Evolutionary conservation across 805 yeast species (phyloP).

Genomic region (Candida arabinofermentans): DNA sequence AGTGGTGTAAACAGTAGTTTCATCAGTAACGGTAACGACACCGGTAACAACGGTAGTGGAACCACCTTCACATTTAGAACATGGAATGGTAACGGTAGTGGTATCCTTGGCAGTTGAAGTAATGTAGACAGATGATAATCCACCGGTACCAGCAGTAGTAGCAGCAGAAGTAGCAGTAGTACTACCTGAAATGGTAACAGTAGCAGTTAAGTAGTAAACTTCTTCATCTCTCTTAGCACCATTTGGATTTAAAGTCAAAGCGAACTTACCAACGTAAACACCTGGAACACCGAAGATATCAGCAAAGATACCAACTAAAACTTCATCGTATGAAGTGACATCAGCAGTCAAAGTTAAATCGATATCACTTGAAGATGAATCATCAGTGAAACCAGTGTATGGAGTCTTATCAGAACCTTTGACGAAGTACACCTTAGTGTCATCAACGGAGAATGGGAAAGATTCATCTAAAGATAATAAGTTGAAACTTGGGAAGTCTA

Average conservation of each 20-base stretch:
- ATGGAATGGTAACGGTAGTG: conserved; percentile 20
- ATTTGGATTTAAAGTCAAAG: conserved; percentile 16
- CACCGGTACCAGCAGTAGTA: not conserved
- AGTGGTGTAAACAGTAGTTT: conserved; percentile 28
- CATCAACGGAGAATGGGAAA: conserved; percentile 14
- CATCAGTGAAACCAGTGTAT: conserved; percentile 10
- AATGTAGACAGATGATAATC: conserved; percentile 1
- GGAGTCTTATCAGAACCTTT: conserved; percentile 5
- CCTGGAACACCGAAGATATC: conserved; percentile 11
- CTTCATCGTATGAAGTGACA: conserved; percentile 6
- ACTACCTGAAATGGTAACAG: conserved; percentile 12
- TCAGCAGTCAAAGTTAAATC: conserved; percentile 13
- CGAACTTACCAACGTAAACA: conserved; percentile 18
- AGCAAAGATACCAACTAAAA: conserved; percentile 17
- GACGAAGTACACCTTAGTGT: conserved; percentile 1
- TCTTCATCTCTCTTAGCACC: conserved; percentile 20
- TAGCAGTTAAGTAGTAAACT: conserved; percentile 23
- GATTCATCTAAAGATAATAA: conserved; percentile 16
- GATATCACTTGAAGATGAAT: conserved; percentile 12
- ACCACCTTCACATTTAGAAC: conserved; percentile 21
- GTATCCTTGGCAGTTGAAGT: conserved; percentile 7
- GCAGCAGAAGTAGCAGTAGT: conserved; percentile 5
- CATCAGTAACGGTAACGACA: conserved; percentile 22
- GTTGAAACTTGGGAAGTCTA: conserved; percentile 11
- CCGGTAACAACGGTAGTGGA: conserved; percentile 24